These are phyloP conservation scores for Acanthamoeba royreba DNA, from an alignment of 208 protist species.

Conservation along the genomic window DNA sequence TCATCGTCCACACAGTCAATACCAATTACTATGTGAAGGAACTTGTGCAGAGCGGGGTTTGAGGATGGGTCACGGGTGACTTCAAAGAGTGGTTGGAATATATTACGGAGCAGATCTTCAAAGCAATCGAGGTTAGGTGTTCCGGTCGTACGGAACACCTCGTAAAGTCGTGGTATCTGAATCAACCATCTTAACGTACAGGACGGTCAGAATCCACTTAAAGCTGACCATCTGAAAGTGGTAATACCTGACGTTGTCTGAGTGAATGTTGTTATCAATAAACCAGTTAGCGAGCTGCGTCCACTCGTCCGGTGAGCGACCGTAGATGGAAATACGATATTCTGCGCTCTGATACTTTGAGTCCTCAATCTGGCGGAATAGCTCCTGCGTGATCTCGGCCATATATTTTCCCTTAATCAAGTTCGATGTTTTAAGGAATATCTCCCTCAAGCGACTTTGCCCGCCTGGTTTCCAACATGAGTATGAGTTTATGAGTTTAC, in stretches of 20 bases:
- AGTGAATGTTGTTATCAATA: conserved; percentile 91
- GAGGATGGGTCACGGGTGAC: conserved; percentile 92
- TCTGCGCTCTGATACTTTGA: conserved; percentile 88
- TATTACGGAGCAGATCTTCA: conserved; percentile 83
- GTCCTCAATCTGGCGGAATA: background rate
- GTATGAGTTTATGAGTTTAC: conserved; percentile 98
- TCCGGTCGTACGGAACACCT: conserved; percentile 87
- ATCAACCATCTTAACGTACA: conserved; percentile 93
- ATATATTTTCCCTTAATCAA: background rate
- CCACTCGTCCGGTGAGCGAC: conserved; percentile 93
- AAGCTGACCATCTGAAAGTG: background rate
- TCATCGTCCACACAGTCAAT: conserved; percentile 99
- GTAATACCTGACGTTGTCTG: conserved; percentile 82
- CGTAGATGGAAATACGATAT: conserved; percentile 86
- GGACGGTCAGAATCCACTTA: background rate
- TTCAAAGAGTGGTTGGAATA: conserved; percentile 98
- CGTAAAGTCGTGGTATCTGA: conserved; percentile 95
- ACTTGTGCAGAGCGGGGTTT: background rate
- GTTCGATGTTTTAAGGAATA: background rate
- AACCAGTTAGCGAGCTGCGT: conserved; percentile 94
- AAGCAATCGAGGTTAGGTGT: conserved; percentile 90
- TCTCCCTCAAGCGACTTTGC: background rate
- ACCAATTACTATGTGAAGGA: conserved; percentile 62
- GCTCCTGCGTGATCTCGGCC: conserved; percentile 71
- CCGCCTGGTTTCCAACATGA: conserved; percentile 93